These are phyloP conservation scores for Irpex sp. DNA, from an alignment of 1,284 basidiomycete genomes.

Conservation along the genomic window DNA sequence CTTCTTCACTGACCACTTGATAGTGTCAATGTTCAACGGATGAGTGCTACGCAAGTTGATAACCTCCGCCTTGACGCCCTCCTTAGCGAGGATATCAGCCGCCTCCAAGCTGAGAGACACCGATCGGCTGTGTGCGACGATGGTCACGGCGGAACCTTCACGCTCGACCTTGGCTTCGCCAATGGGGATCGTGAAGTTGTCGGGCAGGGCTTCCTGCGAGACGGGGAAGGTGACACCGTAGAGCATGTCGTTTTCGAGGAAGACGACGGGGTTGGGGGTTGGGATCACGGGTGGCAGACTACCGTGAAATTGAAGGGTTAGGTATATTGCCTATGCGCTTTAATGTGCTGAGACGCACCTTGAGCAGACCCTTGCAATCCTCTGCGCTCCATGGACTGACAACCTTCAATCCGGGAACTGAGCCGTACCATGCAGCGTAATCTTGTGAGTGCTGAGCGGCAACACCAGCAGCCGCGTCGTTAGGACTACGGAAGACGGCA, in stretches of 20 bases:
- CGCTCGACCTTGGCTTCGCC: slow-evolving; percentile 98
- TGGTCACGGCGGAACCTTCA: slow-evolving; percentile 89
- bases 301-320: not conserved
- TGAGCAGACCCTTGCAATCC: slow-evolving; percentile 97
- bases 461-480: slow-evolving; percentile 97
- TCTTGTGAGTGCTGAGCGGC: slow-evolving; percentile 93
- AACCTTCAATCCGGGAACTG: slow-evolving; percentile 96
- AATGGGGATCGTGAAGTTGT: slow-evolving; percentile 93
- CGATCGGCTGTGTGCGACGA: slow-evolving; percentile 98
- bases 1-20: slow-evolving; percentile 96
- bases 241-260: slow-evolving; percentile 99
- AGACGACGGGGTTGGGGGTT: slow-evolving; percentile 82
- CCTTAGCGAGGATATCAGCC: slow-evolving; percentile 89
- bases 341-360: slow-evolving; percentile 46
- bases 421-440: slow-evolving; percentile 93
- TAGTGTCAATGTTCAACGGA: slow-evolving; percentile 96
- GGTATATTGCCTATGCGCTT: too few relatives aligned
- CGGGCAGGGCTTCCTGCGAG: slow-evolving; percentile 91
- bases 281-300: slow-evolving; percentile 96
- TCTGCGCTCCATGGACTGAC: slow-evolving; percentile 96
- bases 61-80: slow-evolving; percentile 97
- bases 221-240: slow-evolving; percentile 98
- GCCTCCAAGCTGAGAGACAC: slow-evolving; percentile 91
- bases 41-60: slow-evolving; percentile 96
- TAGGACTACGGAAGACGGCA: slow-evolving; percentile 98